Evolutionary conservation across 306 rosid species (phyloP).

Genomic region (Lablab purpureus): DNA sequence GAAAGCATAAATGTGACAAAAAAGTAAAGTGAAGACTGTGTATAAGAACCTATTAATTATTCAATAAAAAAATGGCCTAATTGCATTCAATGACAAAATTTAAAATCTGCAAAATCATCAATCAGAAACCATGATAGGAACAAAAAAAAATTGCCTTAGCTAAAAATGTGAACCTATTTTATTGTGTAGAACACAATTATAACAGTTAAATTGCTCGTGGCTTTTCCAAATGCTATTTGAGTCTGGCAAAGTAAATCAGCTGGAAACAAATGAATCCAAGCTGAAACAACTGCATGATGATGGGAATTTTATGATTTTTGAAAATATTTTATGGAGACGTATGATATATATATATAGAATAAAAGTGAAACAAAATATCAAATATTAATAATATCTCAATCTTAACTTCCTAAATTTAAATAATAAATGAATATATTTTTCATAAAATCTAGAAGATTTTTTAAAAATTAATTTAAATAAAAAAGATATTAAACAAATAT

Average conservation of each 20-base stretch:
- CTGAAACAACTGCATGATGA: neutral
- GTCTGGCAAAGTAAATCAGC: neutral
- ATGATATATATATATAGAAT: no score
- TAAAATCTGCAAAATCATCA: neutral
- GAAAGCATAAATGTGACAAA: slow-evolving; percentile 35
- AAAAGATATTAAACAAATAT: no score
- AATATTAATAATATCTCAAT: no score
- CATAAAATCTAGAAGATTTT: no score
- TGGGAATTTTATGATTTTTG: no score
- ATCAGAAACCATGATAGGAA: neutral
- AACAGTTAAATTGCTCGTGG: neutral
- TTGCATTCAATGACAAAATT: slow-evolving; percentile 43
- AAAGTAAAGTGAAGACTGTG: neutral
- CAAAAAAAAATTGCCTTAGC: neutral
- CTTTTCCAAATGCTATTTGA: neutral
- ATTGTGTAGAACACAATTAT: neutral
- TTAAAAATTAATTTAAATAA: no score
- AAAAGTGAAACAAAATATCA: no score
- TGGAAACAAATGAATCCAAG: neutral
- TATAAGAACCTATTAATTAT: neutral
- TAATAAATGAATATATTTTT: no score
- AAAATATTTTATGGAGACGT: no score
- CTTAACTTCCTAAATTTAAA: no score
- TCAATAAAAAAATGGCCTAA: neutral
- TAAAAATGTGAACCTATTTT: neutral